These are phyloP conservation scores for Podospora pseudoanserina DNA, from an alignment of 495 filamentous ascomycete genomes.

Conservation along the genomic window DNA sequence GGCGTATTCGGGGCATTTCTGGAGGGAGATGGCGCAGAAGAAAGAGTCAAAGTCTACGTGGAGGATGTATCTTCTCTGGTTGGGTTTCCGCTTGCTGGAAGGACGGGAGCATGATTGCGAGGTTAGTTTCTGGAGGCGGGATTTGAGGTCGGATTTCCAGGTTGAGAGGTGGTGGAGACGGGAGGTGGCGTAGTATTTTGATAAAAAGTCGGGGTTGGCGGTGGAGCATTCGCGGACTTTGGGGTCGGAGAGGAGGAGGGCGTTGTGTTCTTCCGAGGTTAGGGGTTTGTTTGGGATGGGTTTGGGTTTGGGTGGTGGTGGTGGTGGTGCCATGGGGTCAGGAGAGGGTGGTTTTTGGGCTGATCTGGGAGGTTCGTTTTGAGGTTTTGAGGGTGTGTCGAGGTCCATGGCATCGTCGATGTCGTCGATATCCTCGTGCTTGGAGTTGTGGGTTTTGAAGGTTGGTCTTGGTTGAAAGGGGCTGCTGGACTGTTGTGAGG, in stretches of 20 bases:
- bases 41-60: constrained; percentile 98
- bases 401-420: constrained; percentile 23
- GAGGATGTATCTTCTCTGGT: constrained; percentile 71
- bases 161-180: constrained; percentile 90
- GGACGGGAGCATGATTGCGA: constrained; percentile 55
- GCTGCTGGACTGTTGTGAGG: constrained; percentile 17
- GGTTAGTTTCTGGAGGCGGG: constrained; percentile 63
- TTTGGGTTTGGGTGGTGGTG: neutral
- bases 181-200: constrained; percentile 91
- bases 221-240: constrained; percentile 79
- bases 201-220: constrained; percentile 85
- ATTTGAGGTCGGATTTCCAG: constrained; percentile 92
- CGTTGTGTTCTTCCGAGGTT: constrained; percentile 91
- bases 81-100: constrained; percentile 27
- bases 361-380: neutral
- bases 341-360: neutral
- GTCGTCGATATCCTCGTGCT: constrained; percentile 16
- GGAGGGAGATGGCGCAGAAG: constrained; percentile 90
- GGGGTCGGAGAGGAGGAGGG: constrained; percentile 73
- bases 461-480: constrained; percentile 24
- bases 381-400: constrained; percentile 8
- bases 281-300: constrained; percentile 37
- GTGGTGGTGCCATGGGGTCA: constrained; percentile 1
- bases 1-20: constrained; percentile 63
- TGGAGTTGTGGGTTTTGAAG: constrained; percentile 5